Evolutionary conservation across 179 eudicot species (phyloP).

Genomic region (Carnegiea gigantea): DNA sequence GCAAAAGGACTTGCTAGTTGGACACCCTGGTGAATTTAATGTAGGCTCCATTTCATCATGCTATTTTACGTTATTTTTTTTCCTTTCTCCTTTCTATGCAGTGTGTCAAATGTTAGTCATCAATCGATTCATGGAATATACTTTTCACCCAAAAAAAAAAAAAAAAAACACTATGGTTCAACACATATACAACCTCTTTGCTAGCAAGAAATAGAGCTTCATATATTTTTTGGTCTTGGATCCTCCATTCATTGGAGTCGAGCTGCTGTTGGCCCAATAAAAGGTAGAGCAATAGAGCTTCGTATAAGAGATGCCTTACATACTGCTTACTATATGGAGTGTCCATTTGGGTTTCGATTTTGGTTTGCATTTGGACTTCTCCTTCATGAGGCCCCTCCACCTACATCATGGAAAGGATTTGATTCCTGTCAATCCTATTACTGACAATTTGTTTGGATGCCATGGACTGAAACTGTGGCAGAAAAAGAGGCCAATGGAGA

Average conservation of each 20-base stretch:
- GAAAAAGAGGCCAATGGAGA: neutral
- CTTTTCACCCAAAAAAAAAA: neutral
- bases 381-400: neutral
- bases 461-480: neutral
- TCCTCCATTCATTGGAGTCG: too few relatives aligned
- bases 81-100: neutral
- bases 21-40: neutral
- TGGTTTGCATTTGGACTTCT: neutral
- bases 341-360: neutral
- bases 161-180: neutral
- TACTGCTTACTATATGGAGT: neutral
- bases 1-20: neutral
- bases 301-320: neutral
- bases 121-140: neutral
- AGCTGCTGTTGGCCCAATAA: too few relatives aligned
- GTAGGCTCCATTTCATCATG: neutral
- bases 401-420: neutral
- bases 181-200: neutral
- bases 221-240: too few relatives aligned
- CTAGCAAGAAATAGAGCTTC: neutral
- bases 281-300: neutral
- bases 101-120: neutral
- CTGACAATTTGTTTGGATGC: neutral
- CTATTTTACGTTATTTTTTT: neutral
- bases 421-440: neutral